phyloP scores from a whole-genome alignment of 1,139 yeast genomes.

The Saccharomycopsis hybrid region DNA sequence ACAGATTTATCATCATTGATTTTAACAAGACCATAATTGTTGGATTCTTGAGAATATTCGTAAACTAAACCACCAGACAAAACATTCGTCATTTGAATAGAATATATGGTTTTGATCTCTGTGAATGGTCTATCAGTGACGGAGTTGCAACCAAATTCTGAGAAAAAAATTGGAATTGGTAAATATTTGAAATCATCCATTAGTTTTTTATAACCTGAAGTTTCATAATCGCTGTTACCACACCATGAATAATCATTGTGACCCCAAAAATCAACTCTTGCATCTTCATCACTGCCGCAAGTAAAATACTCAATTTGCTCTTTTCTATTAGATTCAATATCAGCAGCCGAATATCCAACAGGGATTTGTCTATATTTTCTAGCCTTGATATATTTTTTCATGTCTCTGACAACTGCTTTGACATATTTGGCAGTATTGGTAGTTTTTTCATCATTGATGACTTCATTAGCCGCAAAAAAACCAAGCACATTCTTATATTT shows the following conservation, averaged over 20 bases:
- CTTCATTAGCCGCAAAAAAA: conserved; percentile 59
- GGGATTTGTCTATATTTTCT: conserved; percentile 45
- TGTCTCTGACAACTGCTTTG: conserved; percentile 55
- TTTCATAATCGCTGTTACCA: conserved; percentile 50
- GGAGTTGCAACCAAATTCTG: conserved; percentile 56
- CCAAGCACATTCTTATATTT: conserved; percentile 47
- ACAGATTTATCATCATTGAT: conserved; percentile 38
- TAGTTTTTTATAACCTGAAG: conserved; percentile 52
- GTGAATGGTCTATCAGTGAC: conserved; percentile 48
- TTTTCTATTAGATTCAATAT: conserved; percentile 46
- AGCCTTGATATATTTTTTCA: conserved; percentile 40
- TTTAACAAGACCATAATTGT: conserved; percentile 59
- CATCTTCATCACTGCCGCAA: conserved; percentile 36
- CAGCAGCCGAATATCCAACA: conserved; percentile 57
- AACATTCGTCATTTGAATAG: conserved; percentile 56
- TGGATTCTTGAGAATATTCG: conserved; percentile 64
- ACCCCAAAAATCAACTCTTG: conserved; percentile 47
- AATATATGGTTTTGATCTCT: conserved; percentile 57
- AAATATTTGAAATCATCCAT: conserved; percentile 40
- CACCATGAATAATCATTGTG: conserved; percentile 66
- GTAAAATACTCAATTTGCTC: conserved; percentile 43
- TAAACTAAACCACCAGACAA: conserved; percentile 76
- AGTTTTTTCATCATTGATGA: conserved; percentile 43
- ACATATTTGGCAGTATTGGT: conserved; percentile 54
- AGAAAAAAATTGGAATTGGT: conserved; percentile 53